Base-by-base conservation (phyloP, 768 basidiomycete species). In the Austroboletus festivus region DNA sequence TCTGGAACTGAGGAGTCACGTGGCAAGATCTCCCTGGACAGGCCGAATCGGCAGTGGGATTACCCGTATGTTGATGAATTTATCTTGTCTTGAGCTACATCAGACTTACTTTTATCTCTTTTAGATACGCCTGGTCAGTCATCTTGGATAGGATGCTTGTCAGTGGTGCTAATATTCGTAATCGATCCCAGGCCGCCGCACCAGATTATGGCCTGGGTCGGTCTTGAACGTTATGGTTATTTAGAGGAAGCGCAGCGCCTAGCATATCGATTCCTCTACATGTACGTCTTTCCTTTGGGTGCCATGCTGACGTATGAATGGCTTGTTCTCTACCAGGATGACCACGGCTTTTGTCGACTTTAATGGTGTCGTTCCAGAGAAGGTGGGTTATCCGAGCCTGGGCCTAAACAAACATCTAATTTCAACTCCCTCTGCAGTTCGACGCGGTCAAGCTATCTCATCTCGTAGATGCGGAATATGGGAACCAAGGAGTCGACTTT, bases 1-100 rank as follows among this genome's bases (percentile, higher is more conserved):
- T 93, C 93, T 18, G 95, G 95, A 35, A 98, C 95, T 1, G 96
- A 99, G 59, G 90, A 93, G 66, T 96, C 93, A 34, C 81, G 95
- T 50, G 95, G 95, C 46, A 89, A 89, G 67, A 94, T 98, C 50
- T 95, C 94, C 15, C 75, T 99, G 46, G 93, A 96, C 60, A 79
- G 96, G 41, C 95, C 95, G 15, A 97, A 97, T 71, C 89, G 95
- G 54, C 95, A 99, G 64, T 99, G 95, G 96, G 95, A 94, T 66
- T 94, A 93, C 68, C 95, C 93, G 74, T 93, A 72, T 57, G 89
- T 83, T 30, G 8, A 38, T 18, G 47, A 43, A 54, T 44, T 42
- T n/a, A n/a, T n/a, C n/a, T 44, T 28, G 15, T 54, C 44, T 49
- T 37, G 11, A 16, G n/a, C 40, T 44, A 22, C 24, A 35, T 24